A percentile compares a stretch with the other conserved stretches of the same genome.
Conservation (phyloP, 2,329 filamentous ascomycete species). For the Zymoseptoria crescenta region DNA sequence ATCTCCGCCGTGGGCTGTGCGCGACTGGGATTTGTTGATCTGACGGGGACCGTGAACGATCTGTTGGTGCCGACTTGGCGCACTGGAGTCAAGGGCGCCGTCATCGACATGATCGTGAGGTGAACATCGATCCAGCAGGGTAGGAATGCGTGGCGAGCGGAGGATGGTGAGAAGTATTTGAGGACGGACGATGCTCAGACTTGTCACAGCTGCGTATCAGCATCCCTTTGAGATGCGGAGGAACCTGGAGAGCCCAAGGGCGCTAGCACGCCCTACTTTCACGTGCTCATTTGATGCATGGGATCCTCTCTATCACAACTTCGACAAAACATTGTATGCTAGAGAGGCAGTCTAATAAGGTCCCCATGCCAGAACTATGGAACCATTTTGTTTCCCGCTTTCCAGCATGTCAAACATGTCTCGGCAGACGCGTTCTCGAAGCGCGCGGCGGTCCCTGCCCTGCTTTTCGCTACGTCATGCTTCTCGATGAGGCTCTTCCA, state of each 20-base stretch:
- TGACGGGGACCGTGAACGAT: constrained; percentile 42
- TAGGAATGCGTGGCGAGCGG: neutral
- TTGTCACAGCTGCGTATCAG: neutral
- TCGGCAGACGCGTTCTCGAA: neutral
- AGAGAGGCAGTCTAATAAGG: too few species aligned
- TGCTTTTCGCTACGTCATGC: neutral
- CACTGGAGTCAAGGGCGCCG: constrained; percentile 24
- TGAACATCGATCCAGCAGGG: neutral
- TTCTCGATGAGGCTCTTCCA: neutral
- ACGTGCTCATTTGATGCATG: neutral
- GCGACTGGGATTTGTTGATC: constrained; percentile 23
- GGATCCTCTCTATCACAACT: neutral
- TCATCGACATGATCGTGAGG: constrained; percentile 13
- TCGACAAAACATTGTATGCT: neutral
- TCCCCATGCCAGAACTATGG: neutral
- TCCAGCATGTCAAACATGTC: neutral
- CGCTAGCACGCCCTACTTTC: neutral
- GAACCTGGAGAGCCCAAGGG: neutral
- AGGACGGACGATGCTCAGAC: neutral
- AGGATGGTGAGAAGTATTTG: neutral
- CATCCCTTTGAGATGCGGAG: neutral
- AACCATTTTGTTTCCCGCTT: neutral
- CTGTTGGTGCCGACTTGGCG: constrained; percentile 29
- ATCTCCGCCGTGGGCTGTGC: constrained; percentile 27
- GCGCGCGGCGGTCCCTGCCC: neutral